Evolutionary conservation across 225 moss, liverwort and hornwort genomes (phyloP), one percentile per base, ranked within the genome.

Genomic region (Climacium dendroides): DNA sequence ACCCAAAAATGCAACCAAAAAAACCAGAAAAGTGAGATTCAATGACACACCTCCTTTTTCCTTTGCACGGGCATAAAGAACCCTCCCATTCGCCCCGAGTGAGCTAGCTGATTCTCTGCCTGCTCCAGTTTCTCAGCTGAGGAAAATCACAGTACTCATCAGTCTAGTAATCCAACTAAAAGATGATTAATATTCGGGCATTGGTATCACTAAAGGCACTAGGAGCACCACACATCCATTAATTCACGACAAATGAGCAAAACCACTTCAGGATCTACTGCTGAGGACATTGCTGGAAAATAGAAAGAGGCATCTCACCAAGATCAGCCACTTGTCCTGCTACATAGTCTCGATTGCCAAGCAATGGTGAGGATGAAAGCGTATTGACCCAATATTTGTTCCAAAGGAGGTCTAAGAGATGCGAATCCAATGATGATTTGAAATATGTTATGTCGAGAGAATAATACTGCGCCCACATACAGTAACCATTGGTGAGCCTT

Each of bases 91-190:
- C 99, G 96, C 85, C 99, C 99, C 22, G 97, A 95, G 91, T 99
- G 97, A 84, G 99, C 95, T 78, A 99, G 91, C 72, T 96, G 99
- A 77, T 83, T 88, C 91, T 96, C 99, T 80, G 97, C 99, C 90
- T 99, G 99, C 93, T 99, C 99, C 89, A 99, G 90, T 92, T 99
- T 99, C 90, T 99, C 99, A 90, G 97, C 99, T 99, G 94, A 88
- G 52, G 84, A 79, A 82, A 24, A 82, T 74, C 84, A 88, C 47
- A 65, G 60, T 48, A 28, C 30, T 64, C 37, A 28, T 83, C 62
- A 85, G 45, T 37, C n/a, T 69, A 45, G 29, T 54, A 11, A 43
- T 58, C 52, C 74, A 75, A 75, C 25, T 61, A 23, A 62, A 76
- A 35, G 73, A 57, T 83, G 72, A 79, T 80, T 39, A 72, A 12